phyloP scores from a whole-genome alignment of 2,329 filamentous ascomycete species.

The Colletotrichum lupini region DNA sequence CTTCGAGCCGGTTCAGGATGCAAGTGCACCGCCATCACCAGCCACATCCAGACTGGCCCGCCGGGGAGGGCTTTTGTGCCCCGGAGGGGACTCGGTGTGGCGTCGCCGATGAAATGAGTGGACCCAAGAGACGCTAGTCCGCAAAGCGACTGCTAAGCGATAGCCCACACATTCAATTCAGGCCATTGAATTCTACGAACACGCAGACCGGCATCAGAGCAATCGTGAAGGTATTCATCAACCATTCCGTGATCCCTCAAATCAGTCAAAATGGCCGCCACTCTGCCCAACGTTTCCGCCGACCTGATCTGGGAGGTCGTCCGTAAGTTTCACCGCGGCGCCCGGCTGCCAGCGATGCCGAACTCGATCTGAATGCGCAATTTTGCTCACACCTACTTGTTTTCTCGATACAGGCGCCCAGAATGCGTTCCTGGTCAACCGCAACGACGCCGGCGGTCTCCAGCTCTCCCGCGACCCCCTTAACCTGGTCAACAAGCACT shows the following conservation, averaged over 20 bases:
- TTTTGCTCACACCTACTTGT: conserved; percentile 15
- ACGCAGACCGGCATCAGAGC: conserved; percentile 20
- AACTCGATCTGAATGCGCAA: background rate
- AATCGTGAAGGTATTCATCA: conserved; percentile 35
- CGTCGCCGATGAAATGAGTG: conserved; percentile 9
- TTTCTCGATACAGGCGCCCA: conserved; percentile 72
- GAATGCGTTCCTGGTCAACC: conserved; percentile 94
- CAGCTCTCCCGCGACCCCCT: conserved; percentile 95
- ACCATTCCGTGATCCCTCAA: conserved; percentile 45
- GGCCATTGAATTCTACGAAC: conserved; percentile 39
- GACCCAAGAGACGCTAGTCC: conserved; percentile 6
- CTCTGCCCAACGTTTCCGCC: conserved; percentile 80
- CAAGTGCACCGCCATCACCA: conserved; percentile 25
- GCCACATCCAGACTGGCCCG: conserved; percentile 23
- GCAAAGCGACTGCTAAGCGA: conserved; percentile 44
- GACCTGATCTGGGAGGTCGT: conserved; percentile 96
- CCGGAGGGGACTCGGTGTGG: conserved; percentile 18
- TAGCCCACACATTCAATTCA: conserved; percentile 50
- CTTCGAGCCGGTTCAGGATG: background rate
- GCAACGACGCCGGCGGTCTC: conserved; percentile 79
- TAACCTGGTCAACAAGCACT: conserved; percentile 92
- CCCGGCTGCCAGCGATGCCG: background rate
- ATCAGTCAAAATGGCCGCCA: conserved; percentile 67
- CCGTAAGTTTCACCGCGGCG: conserved; percentile 72
- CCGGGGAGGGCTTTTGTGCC: conserved; percentile 27